phyloP scores from a whole-genome alignment of 805 yeast genomes.

The Candida pseudofarinosa region DNA sequence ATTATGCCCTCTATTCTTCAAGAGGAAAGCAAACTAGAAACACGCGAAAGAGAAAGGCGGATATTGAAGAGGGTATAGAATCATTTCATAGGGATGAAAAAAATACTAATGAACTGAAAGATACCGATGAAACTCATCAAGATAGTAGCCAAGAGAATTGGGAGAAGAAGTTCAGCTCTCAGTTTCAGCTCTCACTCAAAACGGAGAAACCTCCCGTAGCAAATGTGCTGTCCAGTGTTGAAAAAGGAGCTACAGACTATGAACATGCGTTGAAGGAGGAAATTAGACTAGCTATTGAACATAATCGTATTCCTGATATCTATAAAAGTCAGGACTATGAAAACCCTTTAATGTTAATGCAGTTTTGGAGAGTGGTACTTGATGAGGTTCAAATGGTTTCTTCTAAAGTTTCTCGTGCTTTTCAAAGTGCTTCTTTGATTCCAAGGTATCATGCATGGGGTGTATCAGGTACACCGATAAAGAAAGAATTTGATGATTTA shows the following conservation, averaged over 20 bases:
- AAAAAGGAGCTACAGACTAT: slow-evolving; percentile 24
- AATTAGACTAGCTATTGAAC: slow-evolving; percentile 24
- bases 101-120: not conserved
- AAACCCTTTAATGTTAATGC: slow-evolving; percentile 76
- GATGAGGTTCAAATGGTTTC: slow-evolving; percentile 97
- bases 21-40: slow-evolving; percentile 44
- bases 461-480: slow-evolving; percentile 92
- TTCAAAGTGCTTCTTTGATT: slow-evolving; percentile 72
- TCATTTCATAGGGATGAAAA: slow-evolving; percentile 8
- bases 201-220: slow-evolving; percentile 24
- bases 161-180: slow-evolving; percentile 17
- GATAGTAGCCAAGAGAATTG: slow-evolving; percentile 3
- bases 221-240: slow-evolving; percentile 16
- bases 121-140: not conserved
- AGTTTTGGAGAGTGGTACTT: slow-evolving; percentile 84
- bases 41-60: slow-evolving; percentile 20
- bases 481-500: slow-evolving; percentile 61
- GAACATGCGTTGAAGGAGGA: slow-evolving; percentile 33
- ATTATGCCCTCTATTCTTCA: slow-evolving; percentile 72
- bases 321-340: slow-evolving; percentile 47
- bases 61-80: slow-evolving; percentile 2
- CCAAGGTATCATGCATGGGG: slow-evolving; percentile 95
- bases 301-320: slow-evolving; percentile 20
- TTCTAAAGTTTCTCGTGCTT: slow-evolving; percentile 66
- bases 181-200: slow-evolving; percentile 23